Base-by-base conservation (phyloP, 345 rosid species). In the Acer campestre region DNA sequence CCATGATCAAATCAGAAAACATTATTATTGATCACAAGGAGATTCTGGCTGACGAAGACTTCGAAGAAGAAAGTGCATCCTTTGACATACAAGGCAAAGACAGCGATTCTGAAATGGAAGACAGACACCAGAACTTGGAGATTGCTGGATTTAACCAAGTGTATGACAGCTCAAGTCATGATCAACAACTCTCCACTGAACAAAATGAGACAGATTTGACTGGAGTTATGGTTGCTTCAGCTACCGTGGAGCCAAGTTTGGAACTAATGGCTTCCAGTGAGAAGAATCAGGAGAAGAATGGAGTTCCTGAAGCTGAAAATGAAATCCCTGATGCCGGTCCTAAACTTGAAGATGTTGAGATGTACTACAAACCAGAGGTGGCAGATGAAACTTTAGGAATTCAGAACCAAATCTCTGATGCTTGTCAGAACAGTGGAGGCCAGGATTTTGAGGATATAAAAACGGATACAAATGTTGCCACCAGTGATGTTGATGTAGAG, bases 11-110 rank as follows among this genome's bases (percentile, higher is more conserved):
- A 25, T 56, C 67, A 66, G 82, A 77, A 29, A 83, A 72, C 25
- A 56, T 4, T 63, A 44, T 48, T 38, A 59, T 55, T 65, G 66
- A 55, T 76, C 64, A 55, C 74, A 64, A 68, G 64, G 81, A 84
- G 76, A 68, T 75, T 77, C 80, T 48, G 59, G 71, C 53, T 38
- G 85, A 69, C 46, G 82, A 71, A 76, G 75, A 76, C 16, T 73
- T 76, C 12, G 75, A 66, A 61, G 86, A 82, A 70, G 80, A 66
- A 70, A 61, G 75, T 67, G 80, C 73, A 61, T 48, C 71, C 55
- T 63, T 20, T 46, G 81, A 62, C n/a, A 17, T 42, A 7, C 71
- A 58, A 66, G 59, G 48, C 25, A 31, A 38, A 16, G 75, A 73
- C 3, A 63, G 77, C 42, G 76, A 74, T 53, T 48, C 68, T 35